phyloP scores from a whole-genome alignment of 345 rosid genomes.

The Citrus hindsii region DNA sequence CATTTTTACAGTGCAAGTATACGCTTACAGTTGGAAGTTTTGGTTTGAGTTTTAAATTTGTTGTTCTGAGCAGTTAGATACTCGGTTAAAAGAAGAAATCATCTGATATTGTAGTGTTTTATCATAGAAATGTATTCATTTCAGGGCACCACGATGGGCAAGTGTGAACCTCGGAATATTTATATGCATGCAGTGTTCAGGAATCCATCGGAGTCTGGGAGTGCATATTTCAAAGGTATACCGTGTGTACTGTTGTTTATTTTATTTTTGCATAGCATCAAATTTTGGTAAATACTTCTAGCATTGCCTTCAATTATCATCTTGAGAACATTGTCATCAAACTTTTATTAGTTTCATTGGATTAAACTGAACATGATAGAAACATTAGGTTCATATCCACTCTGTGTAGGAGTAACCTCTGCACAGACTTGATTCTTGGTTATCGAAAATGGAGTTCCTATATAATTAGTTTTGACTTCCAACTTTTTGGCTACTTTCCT shows the following conservation, averaged over 20 bases:
- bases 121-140: not conserved
- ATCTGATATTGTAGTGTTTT: not conserved
- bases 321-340: not conserved
- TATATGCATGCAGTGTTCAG: slow-evolving; percentile 96
- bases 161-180: slow-evolving; percentile 95
- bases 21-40: not conserved
- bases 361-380: not conserved
- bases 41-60: not conserved
- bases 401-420: not conserved
- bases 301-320: not conserved
- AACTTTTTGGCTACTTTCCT: not conserved
- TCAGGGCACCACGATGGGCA: slow-evolving; percentile 93
- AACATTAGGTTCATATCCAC: not conserved
- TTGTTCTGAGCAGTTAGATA: not conserved
- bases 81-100: not conserved
- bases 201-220: slow-evolving; percentile 89
- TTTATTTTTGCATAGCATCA: not conserved
- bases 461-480: not conserved
- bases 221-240: slow-evolving; percentile 91
- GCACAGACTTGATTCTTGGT: not conserved
- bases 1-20: not conserved
- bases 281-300: not conserved
- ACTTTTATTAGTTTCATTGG: not conserved
- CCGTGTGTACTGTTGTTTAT: not conserved
- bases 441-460: not conserved